Base-by-base conservation (phyloP, 495 filamentous ascomycete species). In the Penicillium dipodomyicola region DNA sequence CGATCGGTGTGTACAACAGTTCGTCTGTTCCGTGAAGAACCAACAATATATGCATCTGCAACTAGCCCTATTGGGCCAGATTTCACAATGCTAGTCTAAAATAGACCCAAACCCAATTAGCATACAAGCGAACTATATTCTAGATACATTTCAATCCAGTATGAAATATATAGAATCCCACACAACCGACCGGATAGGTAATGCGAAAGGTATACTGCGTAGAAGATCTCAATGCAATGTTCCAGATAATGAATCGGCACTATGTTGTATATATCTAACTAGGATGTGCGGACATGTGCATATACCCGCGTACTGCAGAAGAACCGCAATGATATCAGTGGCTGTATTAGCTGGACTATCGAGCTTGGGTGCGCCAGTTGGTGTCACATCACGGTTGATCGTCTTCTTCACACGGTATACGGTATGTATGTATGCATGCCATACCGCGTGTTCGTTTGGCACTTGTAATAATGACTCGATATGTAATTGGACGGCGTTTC, bases 241-340 rank as follows among this genome's bases (percentile, higher is more conserved):
- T 23, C 23, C 22, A 12, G 12, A 14, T 4, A 25, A 2, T 23
- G 22, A 25, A 44, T 39, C 11, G 22, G 12, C 15, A 17, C 35
- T n/a, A 6, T 20, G 2, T 20, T 20, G 20, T 20, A 20, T 14
- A 44, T 25, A 22, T 43, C 22, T 8, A 12, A 23, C 19, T 19
- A 5, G 23, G 12, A 22, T 27, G 23, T 15, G 43, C 14, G 14
- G 22, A 29, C n/a, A 39, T 39, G 30, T 25, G 23, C 23, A 27
- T 27, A 46, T 46, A 14, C 45, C 45, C 29, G n/a, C 8, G 11
- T 48, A 47, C 44, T 47, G 45, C 17, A 32, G 45, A 44, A 3
- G 20, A 25, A n/a, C 43, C 5, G 45, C n/a, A 33, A 48, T 48
- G 45, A 48, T 48, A 48, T 48, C 45, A 32, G 45, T 48, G 45